Percentiles rank a stretch among this genome's conserved stretches.
phyloP scores from a whole-genome alignment of 2,329 filamentous ascomycete genomes.

The Exophiala alcalophila region DNA sequence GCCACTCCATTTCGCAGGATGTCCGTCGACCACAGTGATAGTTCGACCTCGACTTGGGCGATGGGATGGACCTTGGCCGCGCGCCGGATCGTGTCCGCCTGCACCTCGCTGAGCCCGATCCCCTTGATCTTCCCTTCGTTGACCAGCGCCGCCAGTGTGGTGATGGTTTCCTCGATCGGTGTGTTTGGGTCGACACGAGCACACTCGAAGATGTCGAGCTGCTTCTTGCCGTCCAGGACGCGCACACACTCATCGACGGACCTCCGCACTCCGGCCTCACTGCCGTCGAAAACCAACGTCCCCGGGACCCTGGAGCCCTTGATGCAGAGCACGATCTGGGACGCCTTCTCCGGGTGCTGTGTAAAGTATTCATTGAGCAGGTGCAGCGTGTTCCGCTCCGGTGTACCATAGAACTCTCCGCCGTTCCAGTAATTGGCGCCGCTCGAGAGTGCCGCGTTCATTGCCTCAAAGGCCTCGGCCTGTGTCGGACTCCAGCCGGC shows the following conservation, averaged over 20 bases:
- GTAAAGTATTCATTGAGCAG: conserved; percentile 61
- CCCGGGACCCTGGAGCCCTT: conserved; percentile 53
- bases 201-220: conserved; percentile 59
- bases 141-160: conserved; percentile 34
- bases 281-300: conserved; percentile 42
- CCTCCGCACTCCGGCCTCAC: conserved; percentile 52
- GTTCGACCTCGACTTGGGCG: conserved; percentile 52
- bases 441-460: conserved; percentile 53
- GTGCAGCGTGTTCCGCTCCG: conserved; percentile 56
- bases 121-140: conserved; percentile 53
- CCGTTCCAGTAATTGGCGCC: conserved; percentile 58
- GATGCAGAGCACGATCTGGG: conserved; percentile 59
- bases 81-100: conserved; percentile 50
- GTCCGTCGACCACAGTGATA: conserved; percentile 53
- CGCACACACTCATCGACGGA: conserved; percentile 57
- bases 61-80: conserved; percentile 51
- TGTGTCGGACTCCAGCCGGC: conserved; percentile 12
- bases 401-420: conserved; percentile 62
- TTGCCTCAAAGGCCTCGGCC: conserved; percentile 47
- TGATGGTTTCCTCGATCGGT: conserved; percentile 48
- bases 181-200: conserved; percentile 55
- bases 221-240: conserved; percentile 46
- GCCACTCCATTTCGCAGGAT: conserved; percentile 50
- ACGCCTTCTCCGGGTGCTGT: conserved; percentile 61
- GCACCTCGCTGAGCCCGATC: conserved; percentile 52